Evolutionary conservation across 371 early-diverging fungal genomes (phyloP).

Genomic region (Chytridiales sp.): DNA sequence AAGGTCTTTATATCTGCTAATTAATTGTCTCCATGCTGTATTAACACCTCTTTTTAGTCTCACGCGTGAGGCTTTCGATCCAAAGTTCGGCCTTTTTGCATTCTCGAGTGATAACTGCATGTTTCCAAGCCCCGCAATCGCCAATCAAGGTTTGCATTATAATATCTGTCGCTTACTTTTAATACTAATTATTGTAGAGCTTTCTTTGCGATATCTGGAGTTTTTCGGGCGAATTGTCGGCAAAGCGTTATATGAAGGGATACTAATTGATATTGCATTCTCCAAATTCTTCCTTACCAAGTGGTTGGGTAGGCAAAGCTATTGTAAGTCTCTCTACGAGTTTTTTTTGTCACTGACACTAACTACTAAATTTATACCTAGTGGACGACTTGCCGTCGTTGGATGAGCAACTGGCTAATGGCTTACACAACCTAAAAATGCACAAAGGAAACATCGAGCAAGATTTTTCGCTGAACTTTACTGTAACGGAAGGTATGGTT

Average conservation of each 20-base stretch:
- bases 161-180: not conserved
- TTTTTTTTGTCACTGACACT: not conserved
- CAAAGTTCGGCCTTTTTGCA: slow-evolving; percentile 74
- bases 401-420: slow-evolving; percentile 83
- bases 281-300: slow-evolving; percentile 89
- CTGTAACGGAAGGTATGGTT: slow-evolving; percentile 63
- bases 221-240: slow-evolving; percentile 92
- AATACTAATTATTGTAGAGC: slow-evolving; percentile 30
- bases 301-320: slow-evolving; percentile 73
- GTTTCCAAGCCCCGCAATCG: slow-evolving; percentile 75
- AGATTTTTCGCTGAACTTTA: slow-evolving; percentile 77
- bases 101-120: slow-evolving; percentile 72
- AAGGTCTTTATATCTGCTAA: slow-evolving; percentile 31
- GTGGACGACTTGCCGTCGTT: slow-evolving; percentile 89
- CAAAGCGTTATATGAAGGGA: slow-evolving; percentile 92
- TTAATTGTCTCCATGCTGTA: not conserved
- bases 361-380: too few relatives aligned
- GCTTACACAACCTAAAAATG: slow-evolving; percentile 77
- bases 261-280: slow-evolving; percentile 88
- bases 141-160: slow-evolving; percentile 49
- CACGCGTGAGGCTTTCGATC: slow-evolving; percentile 77
- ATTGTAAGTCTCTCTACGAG: slow-evolving; percentile 51
- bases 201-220: slow-evolving; percentile 69
- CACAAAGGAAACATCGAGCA: slow-evolving; percentile 68
- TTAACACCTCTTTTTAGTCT: slow-evolving; percentile 46